phyloP scores from a whole-genome alignment of 2,329 filamentous ascomycete species.

The Fusarium sp. region DNA sequence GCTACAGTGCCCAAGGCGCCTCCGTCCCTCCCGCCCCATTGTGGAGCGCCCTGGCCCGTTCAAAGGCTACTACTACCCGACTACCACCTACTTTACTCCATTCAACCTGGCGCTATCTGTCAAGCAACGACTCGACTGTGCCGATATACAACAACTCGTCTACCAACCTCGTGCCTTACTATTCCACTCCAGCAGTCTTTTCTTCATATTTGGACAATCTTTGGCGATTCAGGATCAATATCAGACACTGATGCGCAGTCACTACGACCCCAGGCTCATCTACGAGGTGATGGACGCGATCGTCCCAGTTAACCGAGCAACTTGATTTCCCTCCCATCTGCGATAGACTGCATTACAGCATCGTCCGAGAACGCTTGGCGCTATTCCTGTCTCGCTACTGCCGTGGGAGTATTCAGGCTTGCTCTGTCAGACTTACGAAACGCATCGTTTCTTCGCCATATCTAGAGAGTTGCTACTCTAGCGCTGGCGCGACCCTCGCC shows the following conservation, averaged over 20 bases:
- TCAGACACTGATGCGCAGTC: constrained; percentile 7
- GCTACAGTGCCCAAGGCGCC: constrained; percentile 1
- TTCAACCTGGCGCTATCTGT: constrained; percentile 37
- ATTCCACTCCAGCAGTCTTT: not conserved
- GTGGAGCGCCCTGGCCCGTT: constrained; percentile 35
- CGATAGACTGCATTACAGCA: constrained; percentile 35
- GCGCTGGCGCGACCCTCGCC: constrained; percentile 48
- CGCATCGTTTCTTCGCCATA: constrained; percentile 20
- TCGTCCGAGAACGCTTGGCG: constrained; percentile 9
- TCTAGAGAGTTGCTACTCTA: constrained; percentile 28
- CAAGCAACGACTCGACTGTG: constrained; percentile 28
- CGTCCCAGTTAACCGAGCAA: constrained; percentile 26
- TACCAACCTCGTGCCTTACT: constrained; percentile 19
- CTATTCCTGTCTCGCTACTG: constrained; percentile 10
- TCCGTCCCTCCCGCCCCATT: constrained; percentile 37
- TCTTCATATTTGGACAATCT: constrained; percentile 1
- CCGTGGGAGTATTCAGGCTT: not conserved
- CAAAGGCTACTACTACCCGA: constrained; percentile 25
- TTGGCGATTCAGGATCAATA: constrained; percentile 1
- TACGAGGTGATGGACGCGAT: constrained; percentile 34
- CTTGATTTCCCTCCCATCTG: constrained; percentile 31
- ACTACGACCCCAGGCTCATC: constrained; percentile 18
- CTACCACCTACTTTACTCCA: constrained; percentile 29
- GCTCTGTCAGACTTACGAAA: constrained; percentile 16
- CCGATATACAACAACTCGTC: constrained; percentile 23